Conservation (phyloP, 2,329 filamentous ascomycete genomes). For the Trichoderma koningiopsis region DNA sequence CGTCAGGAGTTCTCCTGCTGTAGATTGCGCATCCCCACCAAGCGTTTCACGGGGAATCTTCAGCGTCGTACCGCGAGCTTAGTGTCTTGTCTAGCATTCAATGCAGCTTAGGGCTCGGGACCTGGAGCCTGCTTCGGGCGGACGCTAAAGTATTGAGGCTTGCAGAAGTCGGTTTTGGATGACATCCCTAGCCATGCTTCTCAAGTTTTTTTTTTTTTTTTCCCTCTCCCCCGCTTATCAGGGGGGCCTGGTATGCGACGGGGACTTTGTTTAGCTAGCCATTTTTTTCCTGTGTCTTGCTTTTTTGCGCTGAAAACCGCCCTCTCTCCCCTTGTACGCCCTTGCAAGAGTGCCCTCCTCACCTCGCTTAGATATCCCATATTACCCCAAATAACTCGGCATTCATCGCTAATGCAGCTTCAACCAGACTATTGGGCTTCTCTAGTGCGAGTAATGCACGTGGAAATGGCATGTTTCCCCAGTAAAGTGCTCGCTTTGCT, state of each 20-base stretch:
- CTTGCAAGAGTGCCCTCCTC: background rate
- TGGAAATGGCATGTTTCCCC: background rate
- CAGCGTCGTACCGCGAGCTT: background rate
- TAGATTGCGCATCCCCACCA: constrained; percentile 4
- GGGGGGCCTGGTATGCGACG: background rate
- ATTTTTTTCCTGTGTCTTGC: background rate
- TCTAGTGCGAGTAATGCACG: constrained; percentile 1
- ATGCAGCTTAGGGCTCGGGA: background rate
- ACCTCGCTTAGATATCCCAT: constrained; percentile 6
- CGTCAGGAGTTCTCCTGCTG: constrained; percentile 5
- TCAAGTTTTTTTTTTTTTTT: background rate
- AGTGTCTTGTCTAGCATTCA: background rate
- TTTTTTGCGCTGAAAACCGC: background rate
- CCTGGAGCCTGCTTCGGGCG: background rate
- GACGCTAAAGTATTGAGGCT: background rate
- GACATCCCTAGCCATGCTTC: background rate
- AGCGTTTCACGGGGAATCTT: constrained; percentile 16
- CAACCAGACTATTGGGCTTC: background rate
- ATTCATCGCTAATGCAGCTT: constrained; percentile 2
- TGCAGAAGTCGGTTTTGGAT: background rate
- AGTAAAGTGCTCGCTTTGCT: background rate
- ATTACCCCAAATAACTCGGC: background rate
- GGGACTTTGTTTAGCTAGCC: background rate
- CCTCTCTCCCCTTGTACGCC: background rate
- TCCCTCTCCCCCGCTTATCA: background rate